phyloP scores from a whole-genome alignment of 805 yeast genomes.

The Hanseniaspora meyeri region DNA sequence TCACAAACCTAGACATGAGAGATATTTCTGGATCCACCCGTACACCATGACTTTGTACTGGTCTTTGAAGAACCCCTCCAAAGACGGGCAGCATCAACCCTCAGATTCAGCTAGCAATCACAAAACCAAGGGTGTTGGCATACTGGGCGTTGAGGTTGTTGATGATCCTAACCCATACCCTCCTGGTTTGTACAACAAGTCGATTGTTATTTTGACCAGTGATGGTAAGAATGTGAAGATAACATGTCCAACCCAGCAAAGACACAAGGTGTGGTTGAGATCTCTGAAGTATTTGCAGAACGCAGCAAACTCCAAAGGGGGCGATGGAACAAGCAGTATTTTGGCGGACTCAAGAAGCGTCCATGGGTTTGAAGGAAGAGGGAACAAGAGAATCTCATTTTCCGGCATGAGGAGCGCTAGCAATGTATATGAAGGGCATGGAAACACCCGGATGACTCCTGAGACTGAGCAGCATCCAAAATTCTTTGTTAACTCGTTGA shows the following conservation, averaged over 20 bases:
- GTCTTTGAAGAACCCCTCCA: slow-evolving; percentile 69
- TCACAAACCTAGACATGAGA: slow-evolving; percentile 63
- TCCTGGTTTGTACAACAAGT: slow-evolving; percentile 74
- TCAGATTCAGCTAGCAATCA: slow-evolving; percentile 34
- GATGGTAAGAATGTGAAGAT: slow-evolving; percentile 42
- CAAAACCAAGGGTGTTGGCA: slow-evolving; percentile 68
- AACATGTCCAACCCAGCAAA: slow-evolving; percentile 75
- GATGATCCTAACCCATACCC: slow-evolving; percentile 81
- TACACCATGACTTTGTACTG: slow-evolving; percentile 82
- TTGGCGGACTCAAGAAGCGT: background rate
- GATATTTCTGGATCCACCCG: slow-evolving; percentile 95
- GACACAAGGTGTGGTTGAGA: slow-evolving; percentile 86
- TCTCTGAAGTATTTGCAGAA: slow-evolving; percentile 53
- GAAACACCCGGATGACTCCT: background rate
- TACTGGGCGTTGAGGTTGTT: slow-evolving; percentile 63
- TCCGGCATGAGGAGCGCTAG: background rate
- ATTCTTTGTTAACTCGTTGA: slow-evolving; percentile 10
- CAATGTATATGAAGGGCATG: background rate
- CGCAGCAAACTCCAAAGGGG: background rate
- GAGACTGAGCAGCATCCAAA: slow-evolving; percentile 10
- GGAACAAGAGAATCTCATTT: background rate
- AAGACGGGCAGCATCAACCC: slow-evolving; percentile 34
- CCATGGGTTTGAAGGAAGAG: slow-evolving; percentile 27
- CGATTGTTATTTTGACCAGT: slow-evolving; percentile 62
- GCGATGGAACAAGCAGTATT: background rate